Base-by-base conservation (phyloP, 306 rosid species). In the Pueraria montana region DNA sequence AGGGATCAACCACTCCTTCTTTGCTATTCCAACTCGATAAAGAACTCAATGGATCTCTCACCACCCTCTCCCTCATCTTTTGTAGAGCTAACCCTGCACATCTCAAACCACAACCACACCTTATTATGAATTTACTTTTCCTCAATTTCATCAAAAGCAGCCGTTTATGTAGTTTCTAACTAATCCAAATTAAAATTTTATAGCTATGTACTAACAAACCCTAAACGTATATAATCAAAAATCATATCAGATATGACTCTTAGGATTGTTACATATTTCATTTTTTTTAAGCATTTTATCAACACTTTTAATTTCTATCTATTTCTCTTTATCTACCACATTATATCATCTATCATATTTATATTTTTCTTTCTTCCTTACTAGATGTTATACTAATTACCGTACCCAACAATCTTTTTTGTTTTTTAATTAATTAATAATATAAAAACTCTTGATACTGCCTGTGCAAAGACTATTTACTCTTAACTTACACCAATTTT, bases 51-150 rank as follows among this genome's bases (percentile, higher is more conserved):
- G 93, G 86, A 80, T 94, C 97, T n/a, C 86, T 79, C 46, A 58
- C 78, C 46, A 90, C 78, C 36, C 77, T 75, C 61, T 91, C 91
- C 79, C 82, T 76, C 79, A 95, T 83, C 89, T 72, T 86, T 72
- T 87, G 43, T 88, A 91, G 79, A 14, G 89, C 89, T 73, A 87
- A 43, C 76, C 93, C 98, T 95, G 58, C 72, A 89, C 87, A 76
- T 59, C 87, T 79, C 89, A 85, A 67, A 82, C 38, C 62, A 80
- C 40, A 30, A 23, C 20, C 0, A 62, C 14, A 45, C 42, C 9
- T 23, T 59, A 11, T 59, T 1, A 30, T 30, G 34, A 30, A 30
- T 24, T 4, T 59, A 4, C 30, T 59, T 59, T 59, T 24, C 36
- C 9, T 3, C 2, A 23, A 12, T 11, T 21, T 59, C 65, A 23